Conservation (phyloP, 768 basidiomycete genomes). For the Calvatia gigantea region DNA sequence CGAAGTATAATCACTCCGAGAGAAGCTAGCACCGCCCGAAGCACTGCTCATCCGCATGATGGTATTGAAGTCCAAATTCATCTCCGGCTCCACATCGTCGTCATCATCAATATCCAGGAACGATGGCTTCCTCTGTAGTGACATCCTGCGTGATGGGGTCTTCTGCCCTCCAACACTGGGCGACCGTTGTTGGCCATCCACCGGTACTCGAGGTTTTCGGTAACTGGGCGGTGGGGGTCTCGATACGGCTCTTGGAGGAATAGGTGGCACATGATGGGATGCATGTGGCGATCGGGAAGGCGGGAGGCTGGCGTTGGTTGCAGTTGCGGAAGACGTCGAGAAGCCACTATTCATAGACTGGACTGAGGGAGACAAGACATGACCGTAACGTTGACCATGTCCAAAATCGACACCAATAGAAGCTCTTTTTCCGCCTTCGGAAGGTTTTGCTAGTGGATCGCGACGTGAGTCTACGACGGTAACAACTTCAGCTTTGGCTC, state of each 20-base stretch:
- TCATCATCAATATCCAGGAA: conserved; percentile 66
- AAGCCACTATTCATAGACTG: conserved; percentile 1
- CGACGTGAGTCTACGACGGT: conserved; percentile 4
- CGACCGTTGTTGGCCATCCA: conserved; percentile 25
- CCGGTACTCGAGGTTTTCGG: conserved; percentile 11
- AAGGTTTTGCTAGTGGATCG: neutral
- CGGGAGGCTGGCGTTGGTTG: conserved; percentile 13
- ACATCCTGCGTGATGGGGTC: conserved; percentile 40
- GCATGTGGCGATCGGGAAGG: too few relatives aligned
- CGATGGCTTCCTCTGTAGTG: conserved; percentile 64
- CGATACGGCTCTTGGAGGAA: neutral
- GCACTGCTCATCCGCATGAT: conserved; percentile 15
- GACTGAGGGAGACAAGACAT: neutral
- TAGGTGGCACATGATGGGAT: conserved; percentile 28
- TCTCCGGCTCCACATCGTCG: conserved; percentile 29
- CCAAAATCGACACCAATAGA: conserved; percentile 6
- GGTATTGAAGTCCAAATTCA: conserved; percentile 10
- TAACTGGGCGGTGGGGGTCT: conserved; percentile 6
- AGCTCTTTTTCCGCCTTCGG: neutral
- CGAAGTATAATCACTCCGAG: conserved; percentile 1
- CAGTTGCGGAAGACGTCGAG: neutral
- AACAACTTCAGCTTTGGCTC: conserved; percentile 26
- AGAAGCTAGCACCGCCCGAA: conserved; percentile 5
- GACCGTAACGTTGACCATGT: neutral
- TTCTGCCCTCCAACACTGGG: conserved; percentile 34